Evolutionary conservation across 2,329 filamentous ascomycete genomes (phyloP), one percentile per base, ranked within the genome.

Genomic region (Penicillium sp.): DNA sequence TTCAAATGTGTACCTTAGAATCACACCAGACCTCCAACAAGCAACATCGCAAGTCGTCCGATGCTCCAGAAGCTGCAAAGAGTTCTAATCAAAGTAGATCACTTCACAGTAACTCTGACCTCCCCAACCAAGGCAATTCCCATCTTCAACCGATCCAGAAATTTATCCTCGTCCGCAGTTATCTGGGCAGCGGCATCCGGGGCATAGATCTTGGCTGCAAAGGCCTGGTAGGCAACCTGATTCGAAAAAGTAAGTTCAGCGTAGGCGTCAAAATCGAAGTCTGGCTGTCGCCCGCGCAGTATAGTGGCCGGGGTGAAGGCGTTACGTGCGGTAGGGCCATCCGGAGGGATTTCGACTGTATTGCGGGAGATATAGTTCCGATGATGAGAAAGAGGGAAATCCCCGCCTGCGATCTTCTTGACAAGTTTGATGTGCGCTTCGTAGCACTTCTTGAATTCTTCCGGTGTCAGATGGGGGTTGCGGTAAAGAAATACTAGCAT

Each of bases 381-480:
- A 38, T 56, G 48, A 29, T 66, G 63, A 8, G 60, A 63, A 33
- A 63, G 54, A 4, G 63, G 65, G n/a, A 64, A 65, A 17, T 55
- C 49, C 10, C 59, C 57, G 19, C 58, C 57, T 19, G 60, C 45
- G 0, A 68, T 29, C 31, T 52, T 55, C 53, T 66, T 65, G 43
- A 66, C 25, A 6, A 66, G 61, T 7, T 59, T 41, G 41, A 65
- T 19, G 57, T 66, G 61, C 15, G 58, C 63, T 55, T 68, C 66
- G 49, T 66, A 68, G 38, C 48, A 57, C 19, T 58, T 56, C 42
- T 59, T 60, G 56, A 67, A 68, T 8, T 59, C 48, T 50, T 62
- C 49, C 8, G 54, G 60, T 17, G 63, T 57, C 3, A 67, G 25
- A 9, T 55, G 54, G n/a, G 58, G 62, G 19, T 62, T 65, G 50